These are phyloP conservation scores for Niebla homalea DNA, from an alignment of 495 filamentous ascomycete genomes.

Conservation along the genomic window DNA sequence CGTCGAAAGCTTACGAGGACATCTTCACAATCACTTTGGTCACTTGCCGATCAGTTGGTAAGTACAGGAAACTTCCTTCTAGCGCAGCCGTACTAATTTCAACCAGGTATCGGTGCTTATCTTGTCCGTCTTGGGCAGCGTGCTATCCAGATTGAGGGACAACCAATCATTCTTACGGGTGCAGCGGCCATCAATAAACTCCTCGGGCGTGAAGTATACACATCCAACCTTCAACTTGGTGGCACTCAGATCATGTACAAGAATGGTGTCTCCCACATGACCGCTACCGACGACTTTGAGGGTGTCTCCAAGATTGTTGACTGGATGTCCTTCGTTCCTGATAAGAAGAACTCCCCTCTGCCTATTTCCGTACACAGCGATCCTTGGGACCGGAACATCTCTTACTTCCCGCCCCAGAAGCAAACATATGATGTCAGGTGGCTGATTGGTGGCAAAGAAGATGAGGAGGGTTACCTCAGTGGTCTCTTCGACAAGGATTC, in stretches of 20 bases:
- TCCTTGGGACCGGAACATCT: constrained; percentile 82
- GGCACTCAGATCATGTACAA: constrained; percentile 99
- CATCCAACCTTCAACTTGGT: constrained; percentile 95
- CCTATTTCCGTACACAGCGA: constrained; percentile 79
- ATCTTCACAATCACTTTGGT: constrained; percentile 98
- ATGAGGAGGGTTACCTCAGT: constrained; percentile 72
- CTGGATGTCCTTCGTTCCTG: constrained; percentile 93
- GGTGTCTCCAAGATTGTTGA: constrained; percentile 96
- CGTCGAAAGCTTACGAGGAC: constrained; percentile 92
- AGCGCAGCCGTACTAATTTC: neutral
- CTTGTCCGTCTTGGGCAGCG: constrained; percentile 94
- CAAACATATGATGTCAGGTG: constrained; percentile 87
- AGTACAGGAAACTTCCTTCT: constrained; percentile 17
- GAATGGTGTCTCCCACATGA: constrained; percentile 98
- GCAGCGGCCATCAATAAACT: constrained; percentile 97
- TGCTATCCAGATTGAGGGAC: constrained; percentile 96
- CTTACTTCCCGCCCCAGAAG: constrained; percentile 73
- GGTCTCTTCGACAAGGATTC: constrained; percentile 95
- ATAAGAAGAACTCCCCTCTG: constrained; percentile 78
- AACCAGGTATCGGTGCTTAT: constrained; percentile 81
- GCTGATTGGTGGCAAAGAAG: constrained; percentile 83
- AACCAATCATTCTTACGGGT: constrained; percentile 97
- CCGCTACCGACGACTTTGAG: constrained; percentile 92
- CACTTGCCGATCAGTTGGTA: constrained; percentile 88
- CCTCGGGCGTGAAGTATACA: constrained; percentile 95